A percentile compares a stretch with the other conserved stretches of the same genome.
These are phyloP conservation scores for Monosporascus sp. DNA, from an alignment of 2,329 filamentous ascomycete species.

Conservation along the genomic window DNA sequence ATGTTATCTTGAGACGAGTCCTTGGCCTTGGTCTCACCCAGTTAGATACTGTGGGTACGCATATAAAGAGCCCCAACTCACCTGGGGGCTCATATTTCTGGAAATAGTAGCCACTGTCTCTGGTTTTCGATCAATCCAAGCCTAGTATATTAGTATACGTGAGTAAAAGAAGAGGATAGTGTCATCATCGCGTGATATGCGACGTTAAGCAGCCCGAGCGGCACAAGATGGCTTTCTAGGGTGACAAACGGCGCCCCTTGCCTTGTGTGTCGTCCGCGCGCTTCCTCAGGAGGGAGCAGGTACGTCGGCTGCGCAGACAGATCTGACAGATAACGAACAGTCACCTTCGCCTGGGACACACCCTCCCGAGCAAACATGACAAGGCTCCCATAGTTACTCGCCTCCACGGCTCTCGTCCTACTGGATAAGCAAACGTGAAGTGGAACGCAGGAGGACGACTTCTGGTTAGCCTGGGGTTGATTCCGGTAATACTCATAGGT, in stretches of 20 bases:
- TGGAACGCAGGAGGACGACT: conserved; percentile 21
- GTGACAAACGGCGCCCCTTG: not conserved
- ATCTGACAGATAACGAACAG: conserved; percentile 9
- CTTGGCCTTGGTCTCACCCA: not conserved
- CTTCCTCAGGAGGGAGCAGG: not conserved
- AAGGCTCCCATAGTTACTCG: conserved; percentile 10
- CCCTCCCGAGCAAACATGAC: conserved; percentile 15
- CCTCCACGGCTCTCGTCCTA: conserved; percentile 20
- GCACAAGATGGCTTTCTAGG: not conserved
- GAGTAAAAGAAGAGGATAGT: not conserved
- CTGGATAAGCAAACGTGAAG: conserved; percentile 23
- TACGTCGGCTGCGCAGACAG: conserved; percentile 2
- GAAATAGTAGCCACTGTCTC: not conserved
- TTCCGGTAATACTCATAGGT: conserved; percentile 8
- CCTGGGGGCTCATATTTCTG: not conserved
- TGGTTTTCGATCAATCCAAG: not conserved
- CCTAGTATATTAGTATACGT: not conserved
- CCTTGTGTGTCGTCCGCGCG: not conserved
- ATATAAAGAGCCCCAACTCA: not conserved
- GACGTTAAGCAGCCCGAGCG: not conserved
- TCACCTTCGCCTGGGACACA: conserved; percentile 1
- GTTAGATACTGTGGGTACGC: not conserved
- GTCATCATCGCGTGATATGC: not conserved
- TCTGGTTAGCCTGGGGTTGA: conserved; percentile 2
- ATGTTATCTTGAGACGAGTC: conserved; percentile 1